A percentile compares a stretch with the other conserved stretches of the same genome.
Evolutionary conservation across 2,329 filamentous ascomycete species (phyloP).

Genomic region (Atkinsonella texensis): DNA sequence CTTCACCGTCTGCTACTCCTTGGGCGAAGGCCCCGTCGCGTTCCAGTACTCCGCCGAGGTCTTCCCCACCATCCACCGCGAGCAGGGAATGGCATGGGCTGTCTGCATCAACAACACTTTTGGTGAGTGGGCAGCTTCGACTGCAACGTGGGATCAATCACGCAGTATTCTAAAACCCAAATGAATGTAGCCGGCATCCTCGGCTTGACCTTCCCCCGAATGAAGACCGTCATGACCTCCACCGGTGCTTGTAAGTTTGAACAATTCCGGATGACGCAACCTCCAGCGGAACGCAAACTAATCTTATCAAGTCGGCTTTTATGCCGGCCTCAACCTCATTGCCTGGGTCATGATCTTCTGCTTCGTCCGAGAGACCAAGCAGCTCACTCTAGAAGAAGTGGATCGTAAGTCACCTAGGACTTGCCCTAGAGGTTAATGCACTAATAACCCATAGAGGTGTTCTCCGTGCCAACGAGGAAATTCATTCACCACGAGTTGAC

Average conservation of each 20-base stretch:
- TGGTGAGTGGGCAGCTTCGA: slow-evolving; percentile 8
- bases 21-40: slow-evolving; percentile 49
- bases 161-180: neutral
- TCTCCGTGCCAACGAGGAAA: slow-evolving; percentile 19
- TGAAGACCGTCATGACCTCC: slow-evolving; percentile 20
- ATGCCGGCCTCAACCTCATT: slow-evolving; percentile 32
- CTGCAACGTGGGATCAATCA: neutral
- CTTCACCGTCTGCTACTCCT: slow-evolving; percentile 16
- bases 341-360: slow-evolving; percentile 35
- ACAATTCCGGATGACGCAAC: neutral
- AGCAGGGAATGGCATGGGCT: slow-evolving; percentile 55
- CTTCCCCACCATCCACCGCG: slow-evolving; percentile 53
- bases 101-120: slow-evolving; percentile 27
- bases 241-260: slow-evolving; percentile 18
- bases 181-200: slow-evolving; percentile 4
- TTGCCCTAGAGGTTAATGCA: neutral
- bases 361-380: slow-evolving; percentile 36
- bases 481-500: slow-evolving; percentile 21
- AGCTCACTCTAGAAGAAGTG: slow-evolving; percentile 32
- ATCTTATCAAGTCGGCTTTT: slow-evolving; percentile 21
- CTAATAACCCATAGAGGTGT: slow-evolving; percentile 15
- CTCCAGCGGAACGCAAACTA: too few relatives aligned
- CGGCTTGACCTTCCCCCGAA: slow-evolving; percentile 39
- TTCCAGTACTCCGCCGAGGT: slow-evolving; percentile 56
- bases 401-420: slow-evolving; percentile 12